Conservation (phyloP, 495 filamentous ascomycete species). For the Physcia stellaris region DNA sequence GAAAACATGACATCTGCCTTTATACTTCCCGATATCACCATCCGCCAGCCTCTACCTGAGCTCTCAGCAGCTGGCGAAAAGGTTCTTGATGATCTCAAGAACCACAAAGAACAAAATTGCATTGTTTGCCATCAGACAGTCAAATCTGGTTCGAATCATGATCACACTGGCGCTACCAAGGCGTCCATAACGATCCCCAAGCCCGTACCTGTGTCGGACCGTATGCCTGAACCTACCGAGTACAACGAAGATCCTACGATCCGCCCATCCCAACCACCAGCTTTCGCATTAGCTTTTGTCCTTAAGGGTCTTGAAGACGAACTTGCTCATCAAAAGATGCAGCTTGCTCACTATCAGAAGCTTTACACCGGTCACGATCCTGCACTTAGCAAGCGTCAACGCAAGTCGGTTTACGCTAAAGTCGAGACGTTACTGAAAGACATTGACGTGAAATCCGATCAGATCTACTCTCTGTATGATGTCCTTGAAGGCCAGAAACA, state of each 20-base stretch:
- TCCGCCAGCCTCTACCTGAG: conserved; percentile 24
- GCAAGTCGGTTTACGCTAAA: conserved; percentile 48
- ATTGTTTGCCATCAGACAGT: conserved; percentile 50
- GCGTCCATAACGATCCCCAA: conserved; percentile 49
- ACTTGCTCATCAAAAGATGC: conserved; percentile 61
- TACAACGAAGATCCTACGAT: conserved; percentile 61
- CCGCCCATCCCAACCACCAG: conserved; percentile 61
- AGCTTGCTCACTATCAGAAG: conserved; percentile 41
- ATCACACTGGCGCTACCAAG: conserved; percentile 21
- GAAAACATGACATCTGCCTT: conserved; percentile 76
- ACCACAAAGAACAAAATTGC: conserved; percentile 59
- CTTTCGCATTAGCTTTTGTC: conserved; percentile 62
- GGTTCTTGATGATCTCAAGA: conserved; percentile 42
- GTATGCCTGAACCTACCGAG: conserved; percentile 33
- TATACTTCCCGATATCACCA: conserved; percentile 55
- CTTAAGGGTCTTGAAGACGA: conserved; percentile 76
- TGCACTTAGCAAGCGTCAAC: conserved; percentile 50
- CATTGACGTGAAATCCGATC: conserved; percentile 69
- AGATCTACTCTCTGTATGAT: conserved; percentile 81
- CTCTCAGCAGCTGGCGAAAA: conserved; percentile 39
- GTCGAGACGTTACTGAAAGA: conserved; percentile 49
- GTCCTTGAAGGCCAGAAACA: conserved; percentile 73
- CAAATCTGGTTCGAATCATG: conserved; percentile 18
- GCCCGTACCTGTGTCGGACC: conserved; percentile 58
- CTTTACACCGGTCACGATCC: conserved; percentile 57